phyloP scores from a whole-genome alignment of 2,329 filamentous ascomycete genomes.

The Colletotrichum caudatum region DNA sequence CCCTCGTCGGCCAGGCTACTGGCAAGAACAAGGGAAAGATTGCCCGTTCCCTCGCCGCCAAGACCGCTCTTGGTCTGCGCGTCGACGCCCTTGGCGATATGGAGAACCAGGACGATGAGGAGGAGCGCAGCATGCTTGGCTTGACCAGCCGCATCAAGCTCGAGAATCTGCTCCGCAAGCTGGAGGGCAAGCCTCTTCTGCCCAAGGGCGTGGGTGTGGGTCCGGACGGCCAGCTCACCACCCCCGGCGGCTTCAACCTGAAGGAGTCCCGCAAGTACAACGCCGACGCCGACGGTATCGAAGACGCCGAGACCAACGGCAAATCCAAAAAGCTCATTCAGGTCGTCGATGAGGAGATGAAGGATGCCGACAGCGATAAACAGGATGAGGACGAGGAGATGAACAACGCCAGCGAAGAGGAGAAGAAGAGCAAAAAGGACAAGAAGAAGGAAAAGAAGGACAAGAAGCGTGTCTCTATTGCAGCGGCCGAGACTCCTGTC shows the following conservation, averaged over 20 bases:
- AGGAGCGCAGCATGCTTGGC: conserved; percentile 87
- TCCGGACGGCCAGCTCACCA: conserved; percentile 74
- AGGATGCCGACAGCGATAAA: conserved; percentile 51
- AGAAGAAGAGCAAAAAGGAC: conserved; percentile 54
- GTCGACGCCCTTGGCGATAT: conserved; percentile 80
- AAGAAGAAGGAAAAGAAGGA: conserved; percentile 58
- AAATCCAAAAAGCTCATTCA: conserved; percentile 57
- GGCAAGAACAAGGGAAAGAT: conserved; percentile 99
- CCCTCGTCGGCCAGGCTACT: conserved; percentile 94
- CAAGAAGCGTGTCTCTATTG: conserved; percentile 43
- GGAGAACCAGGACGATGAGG: conserved; percentile 82
- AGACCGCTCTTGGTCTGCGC: conserved; percentile 91
- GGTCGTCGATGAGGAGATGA: conserved; percentile 58
- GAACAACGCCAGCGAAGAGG: conserved; percentile 51
- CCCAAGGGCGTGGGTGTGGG: conserved; percentile 80
- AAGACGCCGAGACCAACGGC: conserved; percentile 63
- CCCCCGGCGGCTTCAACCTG: conserved; percentile 85
- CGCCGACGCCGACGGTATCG: conserved; percentile 87
- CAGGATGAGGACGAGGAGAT: conserved; percentile 56
- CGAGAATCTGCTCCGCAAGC: conserved; percentile 78
- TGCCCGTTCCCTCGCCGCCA: conserved; percentile 93
- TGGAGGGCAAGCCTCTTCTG: conserved; percentile 92
- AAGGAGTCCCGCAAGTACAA: conserved; percentile 97
- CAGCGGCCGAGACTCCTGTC: conserved; percentile 49
- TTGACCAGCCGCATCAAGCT: conserved; percentile 78